Evolutionary conservation across 2,329 filamentous ascomycete genomes (phyloP), one percentile per base, ranked within the genome.

Genomic region (Xylaria sp.): DNA sequence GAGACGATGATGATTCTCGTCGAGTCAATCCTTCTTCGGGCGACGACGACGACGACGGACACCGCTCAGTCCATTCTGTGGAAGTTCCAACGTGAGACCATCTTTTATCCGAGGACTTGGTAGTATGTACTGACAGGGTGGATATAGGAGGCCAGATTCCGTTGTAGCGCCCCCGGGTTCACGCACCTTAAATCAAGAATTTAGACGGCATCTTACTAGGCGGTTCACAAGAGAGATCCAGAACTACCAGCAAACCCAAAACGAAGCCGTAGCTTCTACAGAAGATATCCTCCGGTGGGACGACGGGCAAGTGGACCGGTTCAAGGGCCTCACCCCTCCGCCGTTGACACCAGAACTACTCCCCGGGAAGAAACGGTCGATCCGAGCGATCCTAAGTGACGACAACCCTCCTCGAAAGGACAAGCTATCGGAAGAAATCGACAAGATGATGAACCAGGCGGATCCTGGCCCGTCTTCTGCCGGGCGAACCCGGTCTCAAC

Each of bases 401-500:
- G 59, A 66, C 29, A 68, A 55, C 4, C 44, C 54, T 2, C 59
- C 66, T 9, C 57, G 66, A 49, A 56, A 65, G 51, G 66, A 71
- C 50, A 68, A 64, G 45, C 52, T 72, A 47, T 57, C 59, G 6
- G 62, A 60, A 39, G 65, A 69, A 44, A 60, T 69, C n/a, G 63
- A 68, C 8, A 49, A 63, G 39, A 61, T 71, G 20, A 47, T 13
- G 29, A 34, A 13, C 11, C 29, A 34, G 29, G 29, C 9, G 11
- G 11, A 6, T 13, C 16, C 29, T 13, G 16, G 29, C 9, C 29
- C 29, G 29, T 34, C 29, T 7, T 7, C 11, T 13, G 29, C 29
- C 29, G 9, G 11, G 9, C 6, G 11, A 7, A 7, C 11, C 29
- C 8, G 9, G 8, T 34, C 29, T 34, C 29, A 34, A 13, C 3